Percentiles rank a stretch among this genome's conserved stretches.
phyloP scores from a whole-genome alignment of 139 green algal species.

The Pseudopediastrum boryanum region DNA sequence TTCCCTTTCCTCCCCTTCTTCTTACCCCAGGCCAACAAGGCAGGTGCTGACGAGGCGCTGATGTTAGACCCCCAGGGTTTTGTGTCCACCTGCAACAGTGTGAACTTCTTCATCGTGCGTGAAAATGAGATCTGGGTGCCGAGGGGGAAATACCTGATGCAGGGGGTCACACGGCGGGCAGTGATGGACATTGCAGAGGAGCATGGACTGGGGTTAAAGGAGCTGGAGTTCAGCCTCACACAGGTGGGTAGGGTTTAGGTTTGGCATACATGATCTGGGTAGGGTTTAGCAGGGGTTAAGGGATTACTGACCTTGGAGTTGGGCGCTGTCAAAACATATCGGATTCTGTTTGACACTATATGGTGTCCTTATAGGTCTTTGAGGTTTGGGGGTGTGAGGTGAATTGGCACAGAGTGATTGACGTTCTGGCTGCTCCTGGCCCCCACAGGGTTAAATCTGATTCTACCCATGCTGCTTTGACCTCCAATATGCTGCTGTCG shows the following conservation, averaged over 20 bases:
- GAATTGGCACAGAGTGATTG: no score
- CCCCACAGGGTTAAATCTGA: no score
- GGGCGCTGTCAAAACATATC: no score
- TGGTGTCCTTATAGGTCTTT: no score
- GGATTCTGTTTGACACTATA: no score
- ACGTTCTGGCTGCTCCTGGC: no score
- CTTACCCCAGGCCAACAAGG: constrained; percentile 62
- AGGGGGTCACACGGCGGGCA: constrained; percentile 73
- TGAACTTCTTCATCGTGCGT: constrained; percentile 84
- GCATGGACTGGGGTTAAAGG: constrained; percentile 47
- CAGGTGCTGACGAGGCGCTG: constrained; percentile 71
- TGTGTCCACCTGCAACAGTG: constrained; percentile 85
- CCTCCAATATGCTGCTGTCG: no score
- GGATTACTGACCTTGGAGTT: no score
- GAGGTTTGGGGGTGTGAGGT: no score
- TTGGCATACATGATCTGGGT: neutral
- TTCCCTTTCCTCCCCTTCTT: neutral
- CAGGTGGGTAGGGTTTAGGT: constrained; percentile 41
- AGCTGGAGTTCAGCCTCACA: constrained; percentile 74
- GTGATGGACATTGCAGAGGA: constrained; percentile 61
- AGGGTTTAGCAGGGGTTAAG: neutral
- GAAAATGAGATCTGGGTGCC: constrained; percentile 61
- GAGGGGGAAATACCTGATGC: constrained; percentile 55
- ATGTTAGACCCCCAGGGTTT: constrained; percentile 87
- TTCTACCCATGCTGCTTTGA: no score